Percentiles rank a stretch among this genome's conserved stretches.
phyloP scores from a whole-genome alignment of 2,329 filamentous ascomycete species.

The Exophiala bonariae region DNA sequence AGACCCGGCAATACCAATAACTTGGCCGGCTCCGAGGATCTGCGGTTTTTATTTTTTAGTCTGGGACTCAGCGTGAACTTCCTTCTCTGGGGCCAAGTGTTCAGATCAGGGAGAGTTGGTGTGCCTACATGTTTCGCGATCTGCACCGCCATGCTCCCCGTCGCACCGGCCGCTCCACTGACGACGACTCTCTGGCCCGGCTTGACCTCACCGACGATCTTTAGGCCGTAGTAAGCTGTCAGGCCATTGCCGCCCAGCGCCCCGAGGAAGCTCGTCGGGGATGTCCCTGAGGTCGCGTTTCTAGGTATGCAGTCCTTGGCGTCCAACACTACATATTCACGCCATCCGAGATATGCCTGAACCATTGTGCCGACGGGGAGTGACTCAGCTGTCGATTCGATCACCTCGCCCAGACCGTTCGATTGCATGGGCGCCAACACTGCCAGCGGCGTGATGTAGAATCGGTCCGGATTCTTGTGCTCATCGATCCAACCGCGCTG shows the following conservation, averaged over 20 bases:
- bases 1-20: constrained; percentile 65
- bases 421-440: constrained; percentile 41
- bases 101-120: no score
- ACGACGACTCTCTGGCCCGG: constrained; percentile 73
- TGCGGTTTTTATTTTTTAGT: no score
- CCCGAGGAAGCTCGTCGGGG: constrained; percentile 42
- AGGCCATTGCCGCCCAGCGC: constrained; percentile 45
- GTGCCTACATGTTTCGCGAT: no score
- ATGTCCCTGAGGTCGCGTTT: constrained; percentile 12
- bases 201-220: constrained; percentile 65
- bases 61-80: no score
- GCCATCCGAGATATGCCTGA: constrained; percentile 38
- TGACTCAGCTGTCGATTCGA: constrained; percentile 33
- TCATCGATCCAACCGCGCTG: constrained; percentile 53
- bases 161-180: constrained; percentile 73
- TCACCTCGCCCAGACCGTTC: constrained; percentile 36
- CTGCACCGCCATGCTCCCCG: constrained; percentile 62
- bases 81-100: no score
- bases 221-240: constrained; percentile 74
- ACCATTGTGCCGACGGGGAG: constrained; percentile 35
- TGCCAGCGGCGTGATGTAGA: constrained; percentile 49
- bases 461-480: constrained; percentile 33
- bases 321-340: constrained; percentile 40
- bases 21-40: constrained; percentile 60
- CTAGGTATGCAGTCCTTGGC: background rate